phyloP scores from a whole-genome alignment of 805 yeast species.

The Yamadazyma ubonensis region DNA sequence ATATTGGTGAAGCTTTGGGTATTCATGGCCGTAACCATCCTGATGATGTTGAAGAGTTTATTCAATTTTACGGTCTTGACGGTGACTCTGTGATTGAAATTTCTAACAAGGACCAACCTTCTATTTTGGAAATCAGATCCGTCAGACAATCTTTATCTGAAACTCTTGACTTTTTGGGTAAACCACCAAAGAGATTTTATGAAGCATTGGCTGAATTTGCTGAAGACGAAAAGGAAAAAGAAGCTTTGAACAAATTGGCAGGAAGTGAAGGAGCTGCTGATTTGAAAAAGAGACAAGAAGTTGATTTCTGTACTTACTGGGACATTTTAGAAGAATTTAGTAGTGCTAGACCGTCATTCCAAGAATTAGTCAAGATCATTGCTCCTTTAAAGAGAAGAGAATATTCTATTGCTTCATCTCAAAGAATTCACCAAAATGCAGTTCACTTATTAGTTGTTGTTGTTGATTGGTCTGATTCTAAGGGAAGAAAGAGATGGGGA shows the following conservation, averaged over 20 bases:
- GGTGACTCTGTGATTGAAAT: slow-evolving; percentile 68
- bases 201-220: slow-evolving; percentile 78
- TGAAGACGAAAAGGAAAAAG: slow-evolving; percentile 63
- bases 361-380: slow-evolving; percentile 67
- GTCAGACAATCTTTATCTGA: slow-evolving; percentile 78
- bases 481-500: slow-evolving; percentile 85
- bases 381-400: slow-evolving; percentile 95
- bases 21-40: slow-evolving; percentile 84
- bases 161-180: slow-evolving; percentile 85
- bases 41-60: slow-evolving; percentile 64
- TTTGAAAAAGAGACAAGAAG: slow-evolving; percentile 82
- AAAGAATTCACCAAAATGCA: slow-evolving; percentile 85
- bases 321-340: slow-evolving; percentile 79
- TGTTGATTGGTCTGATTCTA: slow-evolving; percentile 89
- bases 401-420: slow-evolving; percentile 96
- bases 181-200: slow-evolving; percentile 92
- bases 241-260: slow-evolving; percentile 58
- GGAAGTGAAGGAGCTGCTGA: slow-evolving; percentile 81
- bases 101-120: slow-evolving; percentile 63
- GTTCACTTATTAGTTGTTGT: slow-evolving; percentile 91
- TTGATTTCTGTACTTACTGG: slow-evolving; percentile 73
- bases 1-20: slow-evolving; percentile 96
- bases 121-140: slow-evolving; percentile 69
- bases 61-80: slow-evolving; percentile 67
- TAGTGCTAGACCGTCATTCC: slow-evolving; percentile 75